Percentiles rank a stretch among this genome's conserved stretches.
Evolutionary conservation across 108 stramenopile genomes (phyloP).

Genomic region (Schizochytrium sp.): DNA sequence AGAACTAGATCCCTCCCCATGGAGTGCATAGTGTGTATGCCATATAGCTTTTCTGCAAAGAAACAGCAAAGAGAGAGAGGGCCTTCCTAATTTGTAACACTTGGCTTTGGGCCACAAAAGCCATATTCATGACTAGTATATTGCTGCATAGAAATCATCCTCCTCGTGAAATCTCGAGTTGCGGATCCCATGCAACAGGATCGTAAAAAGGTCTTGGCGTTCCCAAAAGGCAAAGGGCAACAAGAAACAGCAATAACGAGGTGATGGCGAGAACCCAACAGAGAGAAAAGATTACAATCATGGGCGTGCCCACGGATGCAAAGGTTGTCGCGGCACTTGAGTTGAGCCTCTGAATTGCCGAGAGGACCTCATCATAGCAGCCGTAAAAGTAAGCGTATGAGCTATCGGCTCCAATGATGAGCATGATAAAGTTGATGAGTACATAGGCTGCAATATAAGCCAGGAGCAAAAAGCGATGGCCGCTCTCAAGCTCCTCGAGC

Average conservation of each 20-base stretch:
- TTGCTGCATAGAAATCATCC: not conserved
- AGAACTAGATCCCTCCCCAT: too few species aligned
- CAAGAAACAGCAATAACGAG: not conserved
- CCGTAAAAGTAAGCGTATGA: not conserved
- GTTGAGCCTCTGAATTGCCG: not conserved
- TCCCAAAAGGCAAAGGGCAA: not conserved
- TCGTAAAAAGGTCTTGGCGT: not conserved
- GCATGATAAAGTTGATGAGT: not conserved
- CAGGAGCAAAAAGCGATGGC: not conserved
- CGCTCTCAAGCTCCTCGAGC: not conserved
- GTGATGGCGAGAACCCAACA: not conserved
- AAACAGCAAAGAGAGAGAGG: too few species aligned
- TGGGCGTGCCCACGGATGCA: not conserved
- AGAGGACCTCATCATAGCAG: not conserved
- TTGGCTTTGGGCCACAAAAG: too few species aligned
- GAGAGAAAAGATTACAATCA: not conserved
- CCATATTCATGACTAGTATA: too few species aligned
- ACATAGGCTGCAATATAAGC: not conserved
- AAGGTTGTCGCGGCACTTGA: not conserved
- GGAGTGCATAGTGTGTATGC: too few species aligned
- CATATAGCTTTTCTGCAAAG: too few species aligned
- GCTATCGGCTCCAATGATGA: not conserved
- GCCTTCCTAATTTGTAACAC: too few species aligned
- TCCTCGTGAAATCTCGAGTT: not conserved
- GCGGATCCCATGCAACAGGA: not conserved